Conservation (phyloP, 2,329 filamentous ascomycete genomes). For the Ophiocordyceps unilateralis region DNA sequence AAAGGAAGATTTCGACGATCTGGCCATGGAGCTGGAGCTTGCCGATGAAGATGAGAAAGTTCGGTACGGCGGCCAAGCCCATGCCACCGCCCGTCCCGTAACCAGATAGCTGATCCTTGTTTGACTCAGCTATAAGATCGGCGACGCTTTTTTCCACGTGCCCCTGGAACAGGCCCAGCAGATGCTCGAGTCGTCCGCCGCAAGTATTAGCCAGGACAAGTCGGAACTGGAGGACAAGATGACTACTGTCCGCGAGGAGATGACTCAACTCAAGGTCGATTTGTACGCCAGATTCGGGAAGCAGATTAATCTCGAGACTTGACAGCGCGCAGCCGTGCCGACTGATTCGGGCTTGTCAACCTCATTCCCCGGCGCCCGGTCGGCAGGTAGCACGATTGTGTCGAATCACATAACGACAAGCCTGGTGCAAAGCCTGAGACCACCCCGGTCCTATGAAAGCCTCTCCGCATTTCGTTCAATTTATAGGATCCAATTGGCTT, state of each 20-base stretch:
- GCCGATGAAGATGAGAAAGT: slow-evolving; percentile 90
- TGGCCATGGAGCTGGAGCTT: slow-evolving; percentile 79
- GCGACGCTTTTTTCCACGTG: slow-evolving; percentile 85
- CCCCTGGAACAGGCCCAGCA: slow-evolving; percentile 74
- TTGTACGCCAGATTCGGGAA: slow-evolving; percentile 89
- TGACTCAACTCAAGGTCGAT: slow-evolving; percentile 77
- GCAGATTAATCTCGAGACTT: slow-evolving; percentile 93
- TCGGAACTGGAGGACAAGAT: slow-evolving; percentile 61
- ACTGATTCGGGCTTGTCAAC: background rate
- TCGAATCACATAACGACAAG: too few species aligned
- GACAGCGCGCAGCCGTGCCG: slow-evolving; percentile 10
- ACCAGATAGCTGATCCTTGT: background rate
- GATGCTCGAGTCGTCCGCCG: slow-evolving; percentile 55
- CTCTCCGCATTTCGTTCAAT: background rate
- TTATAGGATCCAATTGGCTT: background rate
- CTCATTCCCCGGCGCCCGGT: too few species aligned
- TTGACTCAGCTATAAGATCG: slow-evolving; percentile 69
- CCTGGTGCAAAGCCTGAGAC: background rate
- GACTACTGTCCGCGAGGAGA: slow-evolving; percentile 60
- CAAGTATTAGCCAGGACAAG: slow-evolving; percentile 63
- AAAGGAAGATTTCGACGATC: slow-evolving; percentile 92
- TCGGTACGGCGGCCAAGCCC: slow-evolving; percentile 39
- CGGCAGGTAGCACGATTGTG: too few species aligned
- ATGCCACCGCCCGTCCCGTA: background rate
- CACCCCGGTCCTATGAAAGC: background rate